Evolutionary conservation across 139 green algal genomes (phyloP).

Genomic region (Asterochloris sp.): DNA sequence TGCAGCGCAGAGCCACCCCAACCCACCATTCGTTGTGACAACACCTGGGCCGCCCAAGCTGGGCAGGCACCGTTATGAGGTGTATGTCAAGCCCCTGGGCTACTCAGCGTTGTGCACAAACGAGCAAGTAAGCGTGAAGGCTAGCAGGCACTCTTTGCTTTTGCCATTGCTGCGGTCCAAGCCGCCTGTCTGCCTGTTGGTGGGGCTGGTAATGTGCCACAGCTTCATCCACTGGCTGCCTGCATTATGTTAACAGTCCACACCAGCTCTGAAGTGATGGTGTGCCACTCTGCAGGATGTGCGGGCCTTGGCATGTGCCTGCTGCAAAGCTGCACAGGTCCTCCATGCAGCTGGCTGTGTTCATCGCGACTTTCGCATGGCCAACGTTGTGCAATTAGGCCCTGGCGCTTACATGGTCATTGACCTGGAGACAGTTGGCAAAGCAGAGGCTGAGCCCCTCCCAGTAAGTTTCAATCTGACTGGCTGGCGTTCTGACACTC

Average conservation of each 20-base stretch:
- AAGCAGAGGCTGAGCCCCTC: not conserved
- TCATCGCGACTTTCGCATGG: conserved; percentile 12
- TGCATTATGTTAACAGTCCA: not conserved
- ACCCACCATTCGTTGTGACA: too few relatives aligned
- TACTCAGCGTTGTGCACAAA: conserved; percentile 2
- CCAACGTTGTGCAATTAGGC: conserved; percentile 7
- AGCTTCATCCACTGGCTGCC: not conserved
- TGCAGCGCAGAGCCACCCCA: too few relatives aligned
- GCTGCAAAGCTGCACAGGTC: conserved; percentile 7
- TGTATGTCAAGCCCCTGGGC: not conserved
- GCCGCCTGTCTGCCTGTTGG: not conserved
- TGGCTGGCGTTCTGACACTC: not conserved
- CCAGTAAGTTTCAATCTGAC: not conserved
- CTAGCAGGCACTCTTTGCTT: not conserved
- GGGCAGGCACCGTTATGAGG: too few relatives aligned
- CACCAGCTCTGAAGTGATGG: not conserved
- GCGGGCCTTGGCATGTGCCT: not conserved
- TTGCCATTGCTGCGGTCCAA: not conserved
- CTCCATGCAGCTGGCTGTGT: not conserved
- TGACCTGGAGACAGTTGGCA: conserved; percentile 5
- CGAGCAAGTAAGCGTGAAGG: not conserved
- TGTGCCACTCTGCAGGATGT: conserved; percentile 1
- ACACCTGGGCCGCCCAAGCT: too few relatives aligned
- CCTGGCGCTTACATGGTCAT: conserved; percentile 5
- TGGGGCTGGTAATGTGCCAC: not conserved